phyloP scores from a whole-genome alignment of 1,284 basidiomycete genomes.

The Chondrostereum purpureum region DNA sequence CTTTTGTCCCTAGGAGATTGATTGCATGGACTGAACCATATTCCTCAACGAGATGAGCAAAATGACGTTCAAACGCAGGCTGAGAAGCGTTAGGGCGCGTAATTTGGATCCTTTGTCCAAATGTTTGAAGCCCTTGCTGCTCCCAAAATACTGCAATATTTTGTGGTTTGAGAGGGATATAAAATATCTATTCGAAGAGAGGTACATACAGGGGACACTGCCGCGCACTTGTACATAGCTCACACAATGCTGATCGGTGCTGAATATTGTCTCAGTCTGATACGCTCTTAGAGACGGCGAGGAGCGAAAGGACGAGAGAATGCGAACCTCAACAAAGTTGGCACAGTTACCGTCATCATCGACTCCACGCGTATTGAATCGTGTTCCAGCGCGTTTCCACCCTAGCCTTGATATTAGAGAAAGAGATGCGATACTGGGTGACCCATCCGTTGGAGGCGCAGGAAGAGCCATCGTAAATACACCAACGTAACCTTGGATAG shows the following conservation, averaged over 20 bases:
- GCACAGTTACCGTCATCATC: constrained; percentile 98
- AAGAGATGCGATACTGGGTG: constrained; percentile 61
- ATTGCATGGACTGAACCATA: constrained; percentile 80
- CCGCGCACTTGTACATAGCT: constrained; percentile 93
- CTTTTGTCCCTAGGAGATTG: constrained; percentile 84
- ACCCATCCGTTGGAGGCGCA: constrained; percentile 64
- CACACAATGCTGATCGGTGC: constrained; percentile 76
- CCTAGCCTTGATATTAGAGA: constrained; percentile 83
- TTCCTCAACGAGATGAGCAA: constrained; percentile 78
- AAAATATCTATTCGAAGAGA: constrained; percentile 13
- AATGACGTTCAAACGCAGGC: constrained; percentile 93
- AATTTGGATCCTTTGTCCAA: constrained; percentile 87
- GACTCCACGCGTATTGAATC: constrained; percentile 95
- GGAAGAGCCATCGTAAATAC: constrained; percentile 65
- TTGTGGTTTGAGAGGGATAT: constrained; percentile 16
- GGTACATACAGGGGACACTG: constrained; percentile 78
- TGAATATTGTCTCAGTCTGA: constrained; percentile 88
- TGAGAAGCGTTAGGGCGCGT: constrained; percentile 94
- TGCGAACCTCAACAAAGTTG: constrained; percentile 88
- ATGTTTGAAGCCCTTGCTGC: constrained; percentile 88
- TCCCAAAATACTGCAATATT: constrained; percentile 85
- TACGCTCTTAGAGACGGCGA: constrained; percentile 15
- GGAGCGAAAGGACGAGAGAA: constrained; percentile 7
- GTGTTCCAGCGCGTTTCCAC: constrained; percentile 93
- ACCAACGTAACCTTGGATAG: constrained; percentile 91